Conservation (phyloP, 768 basidiomycete genomes). For the Leccinum sublutescens region DNA sequence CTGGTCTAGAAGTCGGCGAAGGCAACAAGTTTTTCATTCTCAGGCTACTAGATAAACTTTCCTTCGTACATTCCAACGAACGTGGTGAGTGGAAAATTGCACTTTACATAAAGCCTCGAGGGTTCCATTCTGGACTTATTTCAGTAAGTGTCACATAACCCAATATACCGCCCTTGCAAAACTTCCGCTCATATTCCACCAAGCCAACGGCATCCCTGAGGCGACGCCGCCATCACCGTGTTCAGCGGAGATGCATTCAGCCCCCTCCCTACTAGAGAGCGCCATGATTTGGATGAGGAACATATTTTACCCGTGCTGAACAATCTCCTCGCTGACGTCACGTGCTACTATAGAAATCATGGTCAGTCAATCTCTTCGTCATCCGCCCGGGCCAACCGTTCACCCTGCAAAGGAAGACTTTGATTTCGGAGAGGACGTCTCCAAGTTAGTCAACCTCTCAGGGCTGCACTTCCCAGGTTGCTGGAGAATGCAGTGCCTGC, state of each 20-base stretch:
- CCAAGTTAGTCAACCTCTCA: constrained; percentile 2
- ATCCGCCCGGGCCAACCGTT: background rate
- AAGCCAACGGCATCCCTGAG: constrained; percentile 1
- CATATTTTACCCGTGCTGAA: constrained; percentile 7
- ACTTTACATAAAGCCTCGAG: background rate
- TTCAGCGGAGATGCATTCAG: constrained; percentile 13
- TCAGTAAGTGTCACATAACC: constrained; percentile 8
- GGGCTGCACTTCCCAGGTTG: constrained; percentile 13
- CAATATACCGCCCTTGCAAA: constrained; percentile 3
- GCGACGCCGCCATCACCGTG: background rate
- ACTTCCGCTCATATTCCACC: constrained; percentile 2
- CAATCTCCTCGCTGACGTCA: constrained; percentile 11
- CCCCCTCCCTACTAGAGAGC: constrained; percentile 7
- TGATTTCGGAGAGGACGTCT: constrained; percentile 9
- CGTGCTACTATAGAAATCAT: constrained; percentile 5
- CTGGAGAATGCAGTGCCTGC: constrained; percentile 10
- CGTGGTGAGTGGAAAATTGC: constrained; percentile 7
- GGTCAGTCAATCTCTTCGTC: background rate
- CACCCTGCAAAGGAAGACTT: background rate
- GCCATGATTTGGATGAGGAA: constrained; percentile 6
- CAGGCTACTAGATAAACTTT: background rate
- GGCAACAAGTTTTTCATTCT: background rate
- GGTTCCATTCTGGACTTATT: background rate
- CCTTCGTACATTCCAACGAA: constrained; percentile 10
- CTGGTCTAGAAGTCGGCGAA: background rate